Evolutionary conservation across 140 eudicot species (phyloP), one percentile per base, ranked within the genome.

Genomic region (Anethum foeniculum): DNA sequence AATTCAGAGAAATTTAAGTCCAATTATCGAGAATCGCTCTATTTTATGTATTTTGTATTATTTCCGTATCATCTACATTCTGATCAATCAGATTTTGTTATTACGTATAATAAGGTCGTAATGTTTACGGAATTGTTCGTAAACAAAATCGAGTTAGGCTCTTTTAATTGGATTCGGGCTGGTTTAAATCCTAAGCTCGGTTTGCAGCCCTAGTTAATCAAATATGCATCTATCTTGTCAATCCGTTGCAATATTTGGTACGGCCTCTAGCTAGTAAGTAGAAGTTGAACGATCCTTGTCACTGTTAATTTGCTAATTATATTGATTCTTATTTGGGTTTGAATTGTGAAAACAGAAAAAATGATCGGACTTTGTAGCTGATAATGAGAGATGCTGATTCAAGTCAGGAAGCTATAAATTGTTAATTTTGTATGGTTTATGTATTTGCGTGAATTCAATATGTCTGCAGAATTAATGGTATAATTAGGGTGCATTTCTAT

Each of bases 331-430:
- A n/a, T 25, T 25, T 62, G 34, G 18, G 16, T 0, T 62, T 62
- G 69, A 62, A n/a, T 6, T 4, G 69, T 25, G 13, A 11, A 30
- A 25, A 62, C 7, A 62, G 4, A n/a, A 60, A 23, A 25, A n/a
- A 25, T 3, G 5, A n/a, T 62, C 34, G 16, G 11, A 62, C 1
- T 62, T 25, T 25, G 69, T n/a, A 62, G 69, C 34, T 62, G 69
- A 62, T n/a, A 62, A 62, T 3, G 69, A 62, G 69, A n/a, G 69
- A 62, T 62, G 69, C 69, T 62, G 36, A 25, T 62, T 62, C 16
- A 62, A 62, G 69, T 62, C 28, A 25, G 69, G 69, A 62, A 62
- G 69, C 69, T 25, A 62, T 25, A 62, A 62, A 62, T 62, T 62
- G 69, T 62, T 4, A 25, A 62, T 8, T 62, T 25, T 25, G 69